Evolutionary conservation across 371 early-diverging fungal genomes (phyloP), one percentile per base, ranked within the genome.

Genomic region (Funneliformis caledonium): DNA sequence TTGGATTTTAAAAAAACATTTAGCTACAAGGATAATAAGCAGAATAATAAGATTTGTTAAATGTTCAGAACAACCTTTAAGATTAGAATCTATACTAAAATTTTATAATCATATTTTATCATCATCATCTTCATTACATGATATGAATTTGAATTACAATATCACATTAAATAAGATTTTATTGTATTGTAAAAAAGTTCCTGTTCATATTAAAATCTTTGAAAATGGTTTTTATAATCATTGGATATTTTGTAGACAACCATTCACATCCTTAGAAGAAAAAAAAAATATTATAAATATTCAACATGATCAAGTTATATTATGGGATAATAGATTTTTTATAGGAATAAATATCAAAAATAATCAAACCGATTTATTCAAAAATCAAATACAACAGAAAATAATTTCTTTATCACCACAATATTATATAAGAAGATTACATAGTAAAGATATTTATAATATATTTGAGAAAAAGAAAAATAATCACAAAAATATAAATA

Each of bases 261-360:
- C 76, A 61, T 61, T 45, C 19, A 62, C 48, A 33, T 37, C 31
- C 12, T 16, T 43, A 9, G 26, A 59, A 12, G 62, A 61, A n/a
- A n/a, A 19, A 37, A 22, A 10, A 14, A 60, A 19, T 26, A n/a
- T 43, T 8, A 10, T 42, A 19, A n/a, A n/a, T 10, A 76, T 76
- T n/a, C 22, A 76, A 7, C 2, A 26, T 22, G 47, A 22, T 12
- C 43, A 61, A 43, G 45, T 76, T 45, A 11, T 76, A 50, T 76
- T 76, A 56, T 76, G 76, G 76, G 76, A 76, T 61, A 76, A 56
- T 43, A 76, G 76, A 61, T 76, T 76, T 76, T 76, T 76, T 42
- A n/a, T 76, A 11, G 62, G 45, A 9, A 14, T 76, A 76, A 37
- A 61, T 43, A 10, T 19, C 10, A 26, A n/a, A 12, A 10, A n/a